Conservation (phyloP, 768 basidiomycete genomes). For the Pseudohyphozyma bogoriensis region DNA sequence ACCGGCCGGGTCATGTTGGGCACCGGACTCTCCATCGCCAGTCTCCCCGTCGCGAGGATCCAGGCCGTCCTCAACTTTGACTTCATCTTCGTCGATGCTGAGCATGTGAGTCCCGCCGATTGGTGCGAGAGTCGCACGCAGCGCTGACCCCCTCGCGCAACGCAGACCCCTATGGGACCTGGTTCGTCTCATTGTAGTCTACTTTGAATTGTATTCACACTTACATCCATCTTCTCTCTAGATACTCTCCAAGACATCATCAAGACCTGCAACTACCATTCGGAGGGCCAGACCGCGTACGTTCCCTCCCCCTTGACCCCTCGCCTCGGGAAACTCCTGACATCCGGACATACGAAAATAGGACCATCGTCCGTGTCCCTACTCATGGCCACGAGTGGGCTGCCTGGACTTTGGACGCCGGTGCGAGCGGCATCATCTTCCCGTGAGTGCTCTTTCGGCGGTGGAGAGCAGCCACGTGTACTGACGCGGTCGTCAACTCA, state of each 20-base stretch:
- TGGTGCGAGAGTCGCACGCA: too few relatives aligned
- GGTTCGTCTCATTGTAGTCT: too few relatives aligned
- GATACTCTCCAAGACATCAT: not conserved
- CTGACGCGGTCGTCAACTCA: too few relatives aligned
- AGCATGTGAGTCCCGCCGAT: too few relatives aligned
- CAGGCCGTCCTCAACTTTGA: not conserved
- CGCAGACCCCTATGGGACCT: too few relatives aligned
- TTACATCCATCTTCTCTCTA: not conserved
- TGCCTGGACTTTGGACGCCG: not conserved
- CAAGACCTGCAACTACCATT: not conserved
- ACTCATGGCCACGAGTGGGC: not conserved
- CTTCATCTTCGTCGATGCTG: not conserved
- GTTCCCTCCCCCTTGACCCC: too few relatives aligned
- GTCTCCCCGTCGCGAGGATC: not conserved
- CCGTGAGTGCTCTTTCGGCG: too few relatives aligned
- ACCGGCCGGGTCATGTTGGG: not conserved
- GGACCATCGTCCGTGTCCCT: not conserved
- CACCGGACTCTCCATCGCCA: not conserved
- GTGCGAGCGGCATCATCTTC: not conserved
- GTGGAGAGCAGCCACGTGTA: too few relatives aligned
- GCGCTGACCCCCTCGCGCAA: too few relatives aligned
- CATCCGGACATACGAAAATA: too few relatives aligned
- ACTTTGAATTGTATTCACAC: too few relatives aligned
- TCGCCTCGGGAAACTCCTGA: too few relatives aligned
- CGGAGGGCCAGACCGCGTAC: not conserved